Conservation (phyloP, 2,329 filamentous ascomycete species). For the Periconia digitata region DNA sequence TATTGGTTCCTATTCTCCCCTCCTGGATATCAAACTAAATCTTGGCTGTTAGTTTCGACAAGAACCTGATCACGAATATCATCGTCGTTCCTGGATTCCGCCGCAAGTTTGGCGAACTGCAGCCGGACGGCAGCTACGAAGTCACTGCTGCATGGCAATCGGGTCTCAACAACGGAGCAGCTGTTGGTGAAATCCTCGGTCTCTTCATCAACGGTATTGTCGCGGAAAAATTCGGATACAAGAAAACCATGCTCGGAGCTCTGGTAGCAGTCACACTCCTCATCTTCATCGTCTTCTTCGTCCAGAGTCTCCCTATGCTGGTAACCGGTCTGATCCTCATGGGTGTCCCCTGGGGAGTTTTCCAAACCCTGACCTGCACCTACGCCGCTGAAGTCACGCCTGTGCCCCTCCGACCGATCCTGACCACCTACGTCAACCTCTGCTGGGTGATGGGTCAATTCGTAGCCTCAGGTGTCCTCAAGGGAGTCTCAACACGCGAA, state of each 20-base stretch:
- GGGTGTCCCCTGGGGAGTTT: conserved; percentile 51
- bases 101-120: conserved; percentile 42
- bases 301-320: conserved; percentile 55
- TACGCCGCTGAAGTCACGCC: conserved; percentile 66
- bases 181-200: conserved; percentile 48
- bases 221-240: conserved; percentile 47
- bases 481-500: conserved; percentile 63
- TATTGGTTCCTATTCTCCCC: too few species aligned
- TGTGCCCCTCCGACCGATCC: conserved; percentile 62
- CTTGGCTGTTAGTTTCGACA: too few species aligned
- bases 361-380: conserved; percentile 51
- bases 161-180: conserved; percentile 50
- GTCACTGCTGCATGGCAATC: conserved; percentile 51
- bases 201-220: conserved; percentile 50
- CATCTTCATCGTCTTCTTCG: conserved; percentile 43
- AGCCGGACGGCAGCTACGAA: conserved; percentile 42
- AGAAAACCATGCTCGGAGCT: conserved; percentile 41
- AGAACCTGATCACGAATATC: conserved; percentile 78
- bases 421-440: conserved; percentile 70
- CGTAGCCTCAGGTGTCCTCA: conserved; percentile 71
- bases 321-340: conserved; percentile 59
- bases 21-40: too few species aligned
- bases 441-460: conserved; percentile 76
- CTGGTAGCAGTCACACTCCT: conserved; percentile 30
- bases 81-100: conserved; percentile 56